A percentile compares a stretch with the other conserved stretches of the same genome.
Conservation (phyloP, 108 stramenopile genomes). For the Schizochytrium sp. region DNA sequence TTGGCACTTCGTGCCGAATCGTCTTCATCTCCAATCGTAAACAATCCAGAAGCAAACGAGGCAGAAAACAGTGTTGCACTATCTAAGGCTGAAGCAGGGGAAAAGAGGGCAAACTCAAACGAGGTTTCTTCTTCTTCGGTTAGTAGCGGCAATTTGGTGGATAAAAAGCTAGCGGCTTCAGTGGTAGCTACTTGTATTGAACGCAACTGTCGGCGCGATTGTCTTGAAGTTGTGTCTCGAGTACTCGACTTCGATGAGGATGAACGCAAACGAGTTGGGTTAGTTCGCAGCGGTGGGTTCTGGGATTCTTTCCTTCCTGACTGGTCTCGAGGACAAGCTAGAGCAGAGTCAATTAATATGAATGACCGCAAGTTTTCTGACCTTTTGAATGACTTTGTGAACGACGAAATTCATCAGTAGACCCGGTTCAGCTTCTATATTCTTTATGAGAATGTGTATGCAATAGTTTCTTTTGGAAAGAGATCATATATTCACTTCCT, state of each 20-base stretch:
- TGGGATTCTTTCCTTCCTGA: conserved; percentile 40
- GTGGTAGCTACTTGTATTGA: conserved; percentile 48
- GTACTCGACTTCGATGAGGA: conserved; percentile 76
- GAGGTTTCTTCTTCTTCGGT: neutral
- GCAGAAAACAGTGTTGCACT: neutral
- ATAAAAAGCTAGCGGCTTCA: conserved; percentile 52
- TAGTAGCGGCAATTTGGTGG: neutral
- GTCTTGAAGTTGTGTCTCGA: conserved; percentile 68
- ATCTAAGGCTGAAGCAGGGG: neutral
- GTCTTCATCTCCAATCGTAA: neutral
- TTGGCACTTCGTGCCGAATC: neutral
- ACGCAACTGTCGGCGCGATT: conserved; percentile 57
- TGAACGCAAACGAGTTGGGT: conserved; percentile 62
- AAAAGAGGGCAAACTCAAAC: neutral
- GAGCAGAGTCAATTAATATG: conserved; percentile 10
- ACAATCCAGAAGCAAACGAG: neutral
- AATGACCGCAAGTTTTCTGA: conserved; percentile 12
- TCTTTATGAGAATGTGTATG: neutral
- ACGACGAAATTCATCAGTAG: conserved; percentile 50
- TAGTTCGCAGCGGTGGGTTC: conserved; percentile 57
- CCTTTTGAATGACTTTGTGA: conserved; percentile 46
- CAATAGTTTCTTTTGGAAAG: neutral
- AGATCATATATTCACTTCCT: neutral
- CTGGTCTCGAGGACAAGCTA: conserved; percentile 40
- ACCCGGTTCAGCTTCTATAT: neutral